A percentile compares a stretch with the other conserved stretches of the same genome.
Evolutionary conservation across 140 eudicot species (phyloP).

Genomic region (Flaveria floridana): DNA sequence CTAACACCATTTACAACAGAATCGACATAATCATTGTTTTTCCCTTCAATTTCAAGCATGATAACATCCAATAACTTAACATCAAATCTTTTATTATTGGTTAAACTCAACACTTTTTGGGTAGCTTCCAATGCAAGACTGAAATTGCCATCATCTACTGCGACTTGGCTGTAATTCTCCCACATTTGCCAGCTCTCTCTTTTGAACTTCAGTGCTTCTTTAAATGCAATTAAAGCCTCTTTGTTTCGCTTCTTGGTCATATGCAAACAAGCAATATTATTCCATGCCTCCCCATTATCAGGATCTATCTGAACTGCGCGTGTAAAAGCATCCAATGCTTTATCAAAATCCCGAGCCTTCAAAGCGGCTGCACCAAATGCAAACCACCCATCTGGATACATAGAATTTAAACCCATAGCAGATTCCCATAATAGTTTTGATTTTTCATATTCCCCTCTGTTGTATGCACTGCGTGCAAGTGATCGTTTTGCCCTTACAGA

Average conservation of each 20-base stretch:
- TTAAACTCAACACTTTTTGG: constrained; percentile 60
- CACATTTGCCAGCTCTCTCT: constrained; percentile 98
- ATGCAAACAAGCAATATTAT: constrained; percentile 85
- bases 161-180: constrained; percentile 83
- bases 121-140: constrained; percentile 78
- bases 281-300: constrained; percentile 97
- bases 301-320: constrained; percentile 94
- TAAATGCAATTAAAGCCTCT: constrained; percentile 71
- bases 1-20: constrained; percentile 24
- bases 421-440: constrained; percentile 74
- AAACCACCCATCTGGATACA: constrained; percentile 96
- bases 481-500: constrained; percentile 91
- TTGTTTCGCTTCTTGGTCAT: constrained; percentile 60
- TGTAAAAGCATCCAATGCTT: constrained; percentile 78
- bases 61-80: constrained; percentile 53
- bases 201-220: constrained; percentile 79
- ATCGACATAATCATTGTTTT: constrained; percentile 18
- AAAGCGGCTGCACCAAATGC: constrained; percentile 93
- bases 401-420: constrained; percentile 81
- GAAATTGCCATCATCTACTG: constrained; percentile 71
- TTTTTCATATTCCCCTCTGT: constrained; percentile 67
- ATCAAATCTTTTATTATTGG: constrained; percentile 55
- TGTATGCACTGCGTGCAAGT: constrained; percentile 90
- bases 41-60: constrained; percentile 57
- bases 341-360: constrained; percentile 71